Percentiles rank a stretch among this genome's conserved stretches.
Conservation (phyloP, 1,284 basidiomycete species). For the Cryptococcus sp. region DNA sequence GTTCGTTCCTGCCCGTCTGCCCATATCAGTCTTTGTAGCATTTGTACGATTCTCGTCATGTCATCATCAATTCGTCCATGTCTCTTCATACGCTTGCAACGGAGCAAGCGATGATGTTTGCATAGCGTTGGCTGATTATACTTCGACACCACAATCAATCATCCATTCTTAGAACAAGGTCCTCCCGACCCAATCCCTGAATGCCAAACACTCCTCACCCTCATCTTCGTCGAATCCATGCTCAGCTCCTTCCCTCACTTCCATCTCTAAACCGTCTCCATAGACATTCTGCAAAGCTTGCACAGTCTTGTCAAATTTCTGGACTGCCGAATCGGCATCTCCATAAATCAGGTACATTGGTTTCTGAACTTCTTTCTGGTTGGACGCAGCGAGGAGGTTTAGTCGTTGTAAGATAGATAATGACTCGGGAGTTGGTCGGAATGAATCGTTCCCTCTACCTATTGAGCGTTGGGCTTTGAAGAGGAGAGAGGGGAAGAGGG, state of each 20-base stretch:
- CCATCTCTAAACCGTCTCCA: constrained; percentile 21
- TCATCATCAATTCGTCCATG: too few relatives aligned
- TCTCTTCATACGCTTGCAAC: too few relatives aligned
- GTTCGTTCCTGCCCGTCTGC: too few relatives aligned
- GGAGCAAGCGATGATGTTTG: too few relatives aligned
- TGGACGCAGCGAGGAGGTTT: constrained; percentile 5
- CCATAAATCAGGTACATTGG: constrained; percentile 39
- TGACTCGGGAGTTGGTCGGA: constrained; percentile 28
- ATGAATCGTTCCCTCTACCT: constrained; percentile 34
- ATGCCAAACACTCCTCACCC: constrained; percentile 30
- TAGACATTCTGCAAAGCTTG: constrained; percentile 15
- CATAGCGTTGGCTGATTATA: too few relatives aligned
- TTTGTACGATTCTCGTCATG: too few relatives aligned
- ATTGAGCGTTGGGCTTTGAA: constrained; percentile 37
- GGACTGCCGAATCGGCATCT: constrained; percentile 34
- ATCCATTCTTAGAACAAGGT: constrained; percentile 5
- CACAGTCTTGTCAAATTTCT: constrained; percentile 38
- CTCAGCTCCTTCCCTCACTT: constrained; percentile 29
- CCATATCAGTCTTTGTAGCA: too few relatives aligned
- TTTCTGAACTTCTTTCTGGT: constrained; percentile 6
- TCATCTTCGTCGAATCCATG: constrained; percentile 43
- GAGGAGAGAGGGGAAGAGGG: constrained; percentile 38
- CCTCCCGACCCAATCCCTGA: constrained; percentile 35
- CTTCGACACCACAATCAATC: too few relatives aligned
- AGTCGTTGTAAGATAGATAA: constrained; percentile 36